Evolutionary conservation across 2,329 filamentous ascomycete genomes (phyloP).

Genomic region (Phialophora verrucosa): DNA sequence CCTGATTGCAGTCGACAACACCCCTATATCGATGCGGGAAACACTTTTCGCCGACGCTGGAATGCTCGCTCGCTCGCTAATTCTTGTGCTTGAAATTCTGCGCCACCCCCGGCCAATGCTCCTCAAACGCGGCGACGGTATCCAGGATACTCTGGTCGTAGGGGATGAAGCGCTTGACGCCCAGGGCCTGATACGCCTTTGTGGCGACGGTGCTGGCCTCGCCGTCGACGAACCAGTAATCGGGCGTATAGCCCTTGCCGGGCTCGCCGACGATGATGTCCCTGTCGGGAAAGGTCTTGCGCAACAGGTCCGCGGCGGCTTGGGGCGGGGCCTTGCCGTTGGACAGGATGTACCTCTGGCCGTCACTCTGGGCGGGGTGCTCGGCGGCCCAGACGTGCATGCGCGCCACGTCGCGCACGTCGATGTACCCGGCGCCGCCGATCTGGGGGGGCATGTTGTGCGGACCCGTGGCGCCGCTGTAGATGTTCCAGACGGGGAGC

Average conservation of each 20-base stretch:
- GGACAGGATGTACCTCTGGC: conserved; percentile 35
- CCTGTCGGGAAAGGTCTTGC: conserved; percentile 30
- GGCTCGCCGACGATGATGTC: conserved; percentile 36
- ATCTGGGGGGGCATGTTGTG: conserved; percentile 34
- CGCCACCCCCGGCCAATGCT: conserved; percentile 33
- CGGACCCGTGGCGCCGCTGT: conserved; percentile 20
- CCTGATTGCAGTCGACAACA: background rate
- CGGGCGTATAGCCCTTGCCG: conserved; percentile 32
- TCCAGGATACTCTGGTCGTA: conserved; percentile 38
- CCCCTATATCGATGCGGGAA: background rate
- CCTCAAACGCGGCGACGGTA: conserved; percentile 37
- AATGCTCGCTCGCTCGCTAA: background rate
- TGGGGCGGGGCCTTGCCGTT: conserved; percentile 40
- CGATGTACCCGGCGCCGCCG: conserved; percentile 38
- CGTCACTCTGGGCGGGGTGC: conserved; percentile 34
- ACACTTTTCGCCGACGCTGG: background rate
- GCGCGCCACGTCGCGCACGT: conserved; percentile 40
- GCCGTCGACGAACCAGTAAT: conserved; percentile 32
- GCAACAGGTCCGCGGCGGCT: conserved; percentile 37
- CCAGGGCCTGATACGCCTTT: conserved; percentile 36
- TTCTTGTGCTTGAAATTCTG: conserved; percentile 28
- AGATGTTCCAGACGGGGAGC: conserved; percentile 38
- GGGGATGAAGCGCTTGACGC: conserved; percentile 33
- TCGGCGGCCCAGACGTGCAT: conserved; percentile 39
- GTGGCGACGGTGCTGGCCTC: conserved; percentile 28